Percentiles rank a stretch among this genome's conserved stretches.
These are phyloP conservation scores for Scedosporium apiospermum DNA, from an alignment of 2,329 filamentous ascomycete genomes.

Conservation along the genomic window DNA sequence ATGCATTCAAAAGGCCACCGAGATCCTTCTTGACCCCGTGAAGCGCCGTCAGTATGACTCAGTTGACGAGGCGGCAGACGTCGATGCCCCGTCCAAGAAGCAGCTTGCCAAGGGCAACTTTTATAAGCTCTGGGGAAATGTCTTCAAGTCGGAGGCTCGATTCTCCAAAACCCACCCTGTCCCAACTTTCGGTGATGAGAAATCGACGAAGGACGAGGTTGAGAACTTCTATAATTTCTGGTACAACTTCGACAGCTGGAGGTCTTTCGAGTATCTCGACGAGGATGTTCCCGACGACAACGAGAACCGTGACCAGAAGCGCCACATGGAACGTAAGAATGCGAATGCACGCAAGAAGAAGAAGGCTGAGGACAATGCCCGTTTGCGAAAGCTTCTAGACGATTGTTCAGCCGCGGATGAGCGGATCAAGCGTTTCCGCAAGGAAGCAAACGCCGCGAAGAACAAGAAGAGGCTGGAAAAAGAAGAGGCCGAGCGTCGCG, in stretches of 20 bases:
- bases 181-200: constrained; percentile 73
- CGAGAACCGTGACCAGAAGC: constrained; percentile 98
- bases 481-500: constrained; percentile 83
- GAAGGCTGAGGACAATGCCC: constrained; percentile 94
- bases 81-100: constrained; percentile 90
- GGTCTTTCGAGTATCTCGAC: constrained; percentile 94
- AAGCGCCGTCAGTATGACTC: constrained; percentile 95
- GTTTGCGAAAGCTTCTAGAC: constrained; percentile 83
- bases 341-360: constrained; percentile 96
- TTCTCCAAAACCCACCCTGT: constrained; percentile 91
- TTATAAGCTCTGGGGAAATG: constrained; percentile 87
- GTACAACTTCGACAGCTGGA: constrained; percentile 99
- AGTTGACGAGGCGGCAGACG: constrained; percentile 86
- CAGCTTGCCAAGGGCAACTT: constrained; percentile 76
- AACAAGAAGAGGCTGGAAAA: constrained; percentile 89
- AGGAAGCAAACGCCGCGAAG: constrained; percentile 86
- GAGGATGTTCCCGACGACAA: constrained; percentile 98
- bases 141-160: constrained; percentile 85
- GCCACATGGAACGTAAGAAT: constrained; percentile 97
- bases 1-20: constrained; percentile 97
- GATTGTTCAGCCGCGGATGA: constrained; percentile 77
- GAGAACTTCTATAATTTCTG: constrained; percentile 99
- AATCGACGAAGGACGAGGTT: constrained; percentile 79
- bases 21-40: constrained; percentile 82
- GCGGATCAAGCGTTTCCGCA: constrained; percentile 94